phyloP scores from a whole-genome alignment of 2,329 filamentous ascomycete species.

The Fusarium neocosmosporiellum region DNA sequence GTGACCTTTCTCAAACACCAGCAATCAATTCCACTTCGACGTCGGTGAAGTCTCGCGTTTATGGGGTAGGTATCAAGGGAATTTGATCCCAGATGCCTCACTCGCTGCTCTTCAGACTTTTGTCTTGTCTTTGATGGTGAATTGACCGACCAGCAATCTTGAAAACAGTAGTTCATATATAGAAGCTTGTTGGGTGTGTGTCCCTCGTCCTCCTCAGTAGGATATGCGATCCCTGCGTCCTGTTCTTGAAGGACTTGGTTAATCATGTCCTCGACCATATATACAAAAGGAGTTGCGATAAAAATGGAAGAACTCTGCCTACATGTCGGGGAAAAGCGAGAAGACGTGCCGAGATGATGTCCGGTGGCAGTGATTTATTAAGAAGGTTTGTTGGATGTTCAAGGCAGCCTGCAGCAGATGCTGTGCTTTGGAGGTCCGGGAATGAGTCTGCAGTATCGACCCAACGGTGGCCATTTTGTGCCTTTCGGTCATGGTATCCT shows the following conservation, averaged over 20 bases:
- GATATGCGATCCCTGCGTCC: neutral
- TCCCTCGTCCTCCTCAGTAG: too few species aligned
- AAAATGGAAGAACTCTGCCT: neutral
- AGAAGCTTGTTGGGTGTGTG: neutral
- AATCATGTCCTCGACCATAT: neutral
- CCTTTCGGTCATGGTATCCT: neutral
- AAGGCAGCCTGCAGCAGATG: neutral
- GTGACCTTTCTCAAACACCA: too few species aligned
- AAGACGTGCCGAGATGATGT: neutral
- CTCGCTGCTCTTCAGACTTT: neutral
- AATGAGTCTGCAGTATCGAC: neutral
- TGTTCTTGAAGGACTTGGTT: neutral
- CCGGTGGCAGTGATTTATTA: neutral
- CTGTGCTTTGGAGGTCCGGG: neutral
- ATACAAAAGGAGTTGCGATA: neutral
- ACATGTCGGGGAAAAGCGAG: neutral
- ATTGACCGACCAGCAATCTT: neutral
- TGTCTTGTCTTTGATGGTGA: neutral
- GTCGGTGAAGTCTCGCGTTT: too few species aligned
- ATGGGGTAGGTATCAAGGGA: rapidly evolving
- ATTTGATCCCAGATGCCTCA: neutral
- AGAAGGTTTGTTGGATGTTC: neutral
- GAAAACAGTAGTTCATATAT: neutral
- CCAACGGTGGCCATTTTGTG: neutral
- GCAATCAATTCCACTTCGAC: too few species aligned